Base-by-base conservation (phyloP, 495 filamentous ascomycete genomes). In the Trichocladium antarcticum region DNA sequence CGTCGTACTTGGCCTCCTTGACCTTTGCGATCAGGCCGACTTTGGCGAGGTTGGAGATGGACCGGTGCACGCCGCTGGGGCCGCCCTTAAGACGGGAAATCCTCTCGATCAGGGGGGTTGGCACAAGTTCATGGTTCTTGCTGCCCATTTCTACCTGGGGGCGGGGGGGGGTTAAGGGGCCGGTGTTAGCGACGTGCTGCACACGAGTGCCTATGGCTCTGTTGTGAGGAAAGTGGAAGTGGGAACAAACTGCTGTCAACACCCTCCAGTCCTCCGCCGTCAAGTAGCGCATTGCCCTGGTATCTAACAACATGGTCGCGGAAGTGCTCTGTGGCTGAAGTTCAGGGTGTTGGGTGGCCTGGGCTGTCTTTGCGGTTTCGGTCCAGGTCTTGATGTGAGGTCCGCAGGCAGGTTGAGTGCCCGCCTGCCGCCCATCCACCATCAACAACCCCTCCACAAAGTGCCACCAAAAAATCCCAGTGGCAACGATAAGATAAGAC, bases 1-100 rank as follows among this genome's bases (percentile, higher is more conserved):
- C 92, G 63, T 99, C 92, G 66, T 99, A 97, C 67, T 87, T 89
- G 39, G 89, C 85, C 68, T 97, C 95, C 70, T 95, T 94, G 53
- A 93, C 79, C 55, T 84, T 84, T 14, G 84, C 89, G 55, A 99
- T 93, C 45, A 99, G 71, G 52, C 85, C 87, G n/a, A 76, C 81
- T 64, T 97, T 97, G 52, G 92, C 92, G 34, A 99, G 78, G 42
- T 75, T 82, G 27, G 89, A 92, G 55, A 99, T 96, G 57, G 79
- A 77, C 57, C 78, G 83, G 66, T 89, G 83, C n/a, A 95, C 87
- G 34, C 86, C 84, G 49, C 55, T 63, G 49, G 81, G 83, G 54
- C 85, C 85, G 54, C 85, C 84, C 39, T 84, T 79, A 29, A 97
- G 77, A 38, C 85, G 80, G 2, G 89, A 80, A 15, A 96, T 74